These are phyloP conservation scores for Macroventuria anomochaeta DNA, from an alignment of 2,329 filamentous ascomycete species.

Conservation along the genomic window DNA sequence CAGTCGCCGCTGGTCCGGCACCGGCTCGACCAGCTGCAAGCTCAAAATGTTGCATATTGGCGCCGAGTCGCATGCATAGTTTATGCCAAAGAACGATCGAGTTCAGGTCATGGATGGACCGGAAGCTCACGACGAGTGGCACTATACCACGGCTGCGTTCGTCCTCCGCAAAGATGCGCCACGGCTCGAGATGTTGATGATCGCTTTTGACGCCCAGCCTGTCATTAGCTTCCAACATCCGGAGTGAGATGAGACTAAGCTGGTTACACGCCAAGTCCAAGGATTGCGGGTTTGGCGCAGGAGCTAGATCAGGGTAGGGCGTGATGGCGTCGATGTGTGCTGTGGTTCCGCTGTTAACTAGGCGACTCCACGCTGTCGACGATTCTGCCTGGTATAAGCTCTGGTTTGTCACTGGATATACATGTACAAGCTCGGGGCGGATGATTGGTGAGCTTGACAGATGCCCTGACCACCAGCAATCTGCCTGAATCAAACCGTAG, in stretches of 20 bases:
- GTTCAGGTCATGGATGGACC: conserved; percentile 53
- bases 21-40: conserved; percentile 59
- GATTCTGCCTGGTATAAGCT: conserved; percentile 54
- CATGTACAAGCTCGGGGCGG: conserved; percentile 55
- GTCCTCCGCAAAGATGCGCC: conserved; percentile 57
- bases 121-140: conserved; percentile 45
- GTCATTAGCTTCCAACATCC: conserved; percentile 46
- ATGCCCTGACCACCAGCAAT: conserved; percentile 58
- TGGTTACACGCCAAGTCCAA: conserved; percentile 27
- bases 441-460: conserved; percentile 56
- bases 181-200: conserved; percentile 43
- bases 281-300: neutral
- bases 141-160: conserved; percentile 52
- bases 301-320: conserved; percentile 26
- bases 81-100: conserved; percentile 61
- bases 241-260: conserved; percentile 42
- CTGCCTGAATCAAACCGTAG: conserved; percentile 54
- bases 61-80: conserved; percentile 59
- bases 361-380: conserved; percentile 40
- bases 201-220: conserved; percentile 35
- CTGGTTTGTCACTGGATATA: conserved; percentile 56
- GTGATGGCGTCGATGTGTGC: conserved; percentile 44
- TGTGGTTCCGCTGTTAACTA: conserved; percentile 38
- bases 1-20: conserved; percentile 54
- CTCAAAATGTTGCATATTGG: conserved; percentile 61